Evolutionary conservation across 345 rosid genomes (phyloP).

Genomic region (Cardamine chenopodiifolia): DNA sequence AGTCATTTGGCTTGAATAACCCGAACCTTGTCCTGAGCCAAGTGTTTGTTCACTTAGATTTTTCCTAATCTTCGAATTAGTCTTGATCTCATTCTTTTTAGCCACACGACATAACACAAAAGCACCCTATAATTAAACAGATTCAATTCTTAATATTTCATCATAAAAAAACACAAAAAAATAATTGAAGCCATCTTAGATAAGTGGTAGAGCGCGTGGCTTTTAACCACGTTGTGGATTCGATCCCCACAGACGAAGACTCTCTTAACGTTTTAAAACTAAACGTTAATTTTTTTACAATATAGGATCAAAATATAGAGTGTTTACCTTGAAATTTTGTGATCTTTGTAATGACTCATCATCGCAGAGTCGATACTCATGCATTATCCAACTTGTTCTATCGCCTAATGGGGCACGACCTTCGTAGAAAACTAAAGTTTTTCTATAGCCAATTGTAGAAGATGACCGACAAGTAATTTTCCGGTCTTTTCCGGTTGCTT

Average conservation of each 20-base stretch:
- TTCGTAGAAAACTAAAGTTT: conserved; percentile 77
- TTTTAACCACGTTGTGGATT: no score
- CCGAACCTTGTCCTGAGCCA: conserved; percentile 41
- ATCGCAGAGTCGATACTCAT: conserved; percentile 79
- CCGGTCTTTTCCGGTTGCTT: conserved; percentile 88
- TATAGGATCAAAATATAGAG: background rate
- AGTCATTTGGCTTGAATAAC: conserved; percentile 52
- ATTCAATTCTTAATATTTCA: background rate
- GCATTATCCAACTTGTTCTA: conserved; percentile 82
- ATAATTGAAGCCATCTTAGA: background rate
- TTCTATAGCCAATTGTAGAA: conserved; percentile 57
- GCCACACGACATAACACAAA: conserved; percentile 85
- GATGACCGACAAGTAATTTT: conserved; percentile 65
- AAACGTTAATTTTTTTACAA: no score
- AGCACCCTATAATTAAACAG: conserved; percentile 59
- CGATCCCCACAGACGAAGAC: no score
- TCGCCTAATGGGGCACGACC: conserved; percentile 90
- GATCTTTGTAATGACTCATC: conserved; percentile 54
- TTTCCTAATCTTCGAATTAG: conserved; percentile 49
- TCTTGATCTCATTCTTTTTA: conserved; percentile 60
- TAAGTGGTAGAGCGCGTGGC: no score
- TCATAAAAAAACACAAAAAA: background rate
- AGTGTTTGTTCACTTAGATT: conserved; percentile 50
- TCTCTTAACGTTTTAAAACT: no score
- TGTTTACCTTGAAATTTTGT: conserved; percentile 54